Evolutionary conservation across 176 grass and related monocot species (phyloP).

Genomic region (Cenchrus americanus): DNA sequence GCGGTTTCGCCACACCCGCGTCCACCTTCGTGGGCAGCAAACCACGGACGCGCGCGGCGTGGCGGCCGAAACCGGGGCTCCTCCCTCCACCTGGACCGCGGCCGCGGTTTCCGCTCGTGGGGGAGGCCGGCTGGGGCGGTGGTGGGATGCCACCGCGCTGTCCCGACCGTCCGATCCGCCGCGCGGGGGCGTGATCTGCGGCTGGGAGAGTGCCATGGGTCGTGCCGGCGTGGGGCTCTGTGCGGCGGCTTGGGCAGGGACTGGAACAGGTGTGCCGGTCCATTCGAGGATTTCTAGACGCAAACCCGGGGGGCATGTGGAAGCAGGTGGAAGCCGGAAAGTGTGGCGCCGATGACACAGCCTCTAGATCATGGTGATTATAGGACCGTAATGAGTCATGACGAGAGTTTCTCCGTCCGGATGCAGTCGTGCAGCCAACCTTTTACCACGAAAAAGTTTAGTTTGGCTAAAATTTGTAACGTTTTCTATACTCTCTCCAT

Average conservation of each 20-base stretch:
- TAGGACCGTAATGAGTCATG: no score
- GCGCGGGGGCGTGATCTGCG: neutral
- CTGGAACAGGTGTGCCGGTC: neutral
- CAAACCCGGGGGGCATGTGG: neutral
- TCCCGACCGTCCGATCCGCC: neutral
- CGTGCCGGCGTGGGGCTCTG: neutral
- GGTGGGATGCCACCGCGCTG: neutral
- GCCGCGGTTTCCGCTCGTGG: conserved; percentile 32
- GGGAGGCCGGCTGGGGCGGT: neutral
- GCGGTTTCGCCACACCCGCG: conserved; percentile 27
- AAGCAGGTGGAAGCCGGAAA: neutral
- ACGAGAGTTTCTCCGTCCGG: no score
- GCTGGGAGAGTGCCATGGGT: neutral
- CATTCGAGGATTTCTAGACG: neutral
- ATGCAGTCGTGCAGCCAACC: no score
- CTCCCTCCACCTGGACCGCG: conserved; percentile 31
- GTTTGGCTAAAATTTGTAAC: no score
- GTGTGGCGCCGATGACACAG: neutral
- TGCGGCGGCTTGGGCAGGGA: neutral
- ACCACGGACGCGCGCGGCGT: conserved; percentile 45
- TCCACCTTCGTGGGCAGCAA: conserved; percentile 35
- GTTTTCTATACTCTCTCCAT: no score
- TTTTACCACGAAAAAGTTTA: no score
- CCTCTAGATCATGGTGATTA: neutral
- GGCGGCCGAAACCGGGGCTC: conserved; percentile 34